Percentiles rank a stretch among this genome's conserved stretches.
Evolutionary conservation across 805 yeast species (phyloP).

Genomic region (Osmozyma mogii): DNA sequence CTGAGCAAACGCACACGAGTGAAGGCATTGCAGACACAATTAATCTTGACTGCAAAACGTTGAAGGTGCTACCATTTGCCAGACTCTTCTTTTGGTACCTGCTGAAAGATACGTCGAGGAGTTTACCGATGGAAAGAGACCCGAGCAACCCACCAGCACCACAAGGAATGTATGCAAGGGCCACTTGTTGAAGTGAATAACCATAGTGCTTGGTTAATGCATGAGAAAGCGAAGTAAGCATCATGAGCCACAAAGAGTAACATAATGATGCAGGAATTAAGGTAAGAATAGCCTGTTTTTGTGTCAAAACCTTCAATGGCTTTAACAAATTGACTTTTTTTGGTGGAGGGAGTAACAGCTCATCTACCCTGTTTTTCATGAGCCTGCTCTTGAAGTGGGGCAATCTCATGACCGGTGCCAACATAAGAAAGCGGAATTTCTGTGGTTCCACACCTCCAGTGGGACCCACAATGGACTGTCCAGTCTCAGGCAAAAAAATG

Average conservation of each 20-base stretch:
- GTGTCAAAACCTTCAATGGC: neutral
- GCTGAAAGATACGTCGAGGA: slow-evolving; percentile 2
- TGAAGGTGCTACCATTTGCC: neutral
- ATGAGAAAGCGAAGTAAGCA: slow-evolving; percentile 2
- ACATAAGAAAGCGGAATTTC: neutral
- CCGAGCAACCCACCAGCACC: slow-evolving; percentile 3
- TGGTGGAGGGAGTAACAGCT: slow-evolving; percentile 2
- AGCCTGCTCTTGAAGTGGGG: neutral
- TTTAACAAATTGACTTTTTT: slow-evolving; percentile 4
- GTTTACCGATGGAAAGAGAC: slow-evolving; percentile 1
- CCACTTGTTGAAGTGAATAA: slow-evolving; percentile 1
- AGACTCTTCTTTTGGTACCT: neutral
- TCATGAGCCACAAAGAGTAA: slow-evolving; percentile 3
- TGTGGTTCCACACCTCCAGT: neutral
- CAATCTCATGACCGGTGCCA: slow-evolving; percentile 4
- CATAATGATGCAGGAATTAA: slow-evolving; percentile 2
- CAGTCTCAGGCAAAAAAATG: slow-evolving; percentile 4
- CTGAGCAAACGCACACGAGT: neutral
- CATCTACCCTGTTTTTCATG: too few relatives aligned
- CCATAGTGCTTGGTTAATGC: slow-evolving; percentile 1
- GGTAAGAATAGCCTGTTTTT: neutral
- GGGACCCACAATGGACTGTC: slow-evolving; percentile 1
- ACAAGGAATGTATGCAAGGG: slow-evolving; percentile 4
- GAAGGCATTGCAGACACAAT: slow-evolving; percentile 2
- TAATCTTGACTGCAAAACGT: slow-evolving; percentile 1